Percentiles rank a stretch among this genome's conserved stretches.
Evolutionary conservation across 257 asterid genomes (phyloP).

Genomic region (Solanum microdontum): DNA sequence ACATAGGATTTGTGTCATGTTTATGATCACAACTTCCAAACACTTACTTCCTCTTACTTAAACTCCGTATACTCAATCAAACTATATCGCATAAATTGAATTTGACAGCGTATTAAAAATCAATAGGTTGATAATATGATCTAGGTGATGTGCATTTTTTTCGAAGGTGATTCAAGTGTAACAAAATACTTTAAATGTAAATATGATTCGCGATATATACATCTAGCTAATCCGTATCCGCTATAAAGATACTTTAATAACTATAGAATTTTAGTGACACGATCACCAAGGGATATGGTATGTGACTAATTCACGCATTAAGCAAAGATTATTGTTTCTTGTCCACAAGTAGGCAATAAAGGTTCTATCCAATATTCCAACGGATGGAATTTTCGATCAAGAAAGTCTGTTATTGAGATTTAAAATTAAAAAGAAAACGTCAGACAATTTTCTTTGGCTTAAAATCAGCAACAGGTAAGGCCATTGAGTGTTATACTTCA

Average conservation of each 20-base stretch:
- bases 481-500: too few relatives aligned
- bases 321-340: too few relatives aligned
- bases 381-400: rapidly evolving
- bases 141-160: not conserved
- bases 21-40: not conserved
- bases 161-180: not conserved
- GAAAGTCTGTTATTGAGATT: too few relatives aligned
- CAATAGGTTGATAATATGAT: not conserved
- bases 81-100: not conserved
- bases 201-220: not conserved
- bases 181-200: not conserved
- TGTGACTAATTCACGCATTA: not conserved
- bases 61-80: not conserved
- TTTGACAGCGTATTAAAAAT: not conserved
- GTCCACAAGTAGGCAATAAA: too few relatives aligned
- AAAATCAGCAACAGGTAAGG: too few relatives aligned
- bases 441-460: rapidly evolving
- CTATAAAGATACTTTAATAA: not conserved
- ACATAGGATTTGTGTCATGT: not conserved
- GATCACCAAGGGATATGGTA: not conserved
- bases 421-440: too few relatives aligned
- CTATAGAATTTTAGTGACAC: not conserved
- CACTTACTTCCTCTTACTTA: not conserved
- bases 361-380: too few relatives aligned
- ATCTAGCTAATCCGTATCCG: not conserved